Conservation (phyloP, 192 early-diverging fungal genomes). For the Rhizophagus prolifer region DNA sequence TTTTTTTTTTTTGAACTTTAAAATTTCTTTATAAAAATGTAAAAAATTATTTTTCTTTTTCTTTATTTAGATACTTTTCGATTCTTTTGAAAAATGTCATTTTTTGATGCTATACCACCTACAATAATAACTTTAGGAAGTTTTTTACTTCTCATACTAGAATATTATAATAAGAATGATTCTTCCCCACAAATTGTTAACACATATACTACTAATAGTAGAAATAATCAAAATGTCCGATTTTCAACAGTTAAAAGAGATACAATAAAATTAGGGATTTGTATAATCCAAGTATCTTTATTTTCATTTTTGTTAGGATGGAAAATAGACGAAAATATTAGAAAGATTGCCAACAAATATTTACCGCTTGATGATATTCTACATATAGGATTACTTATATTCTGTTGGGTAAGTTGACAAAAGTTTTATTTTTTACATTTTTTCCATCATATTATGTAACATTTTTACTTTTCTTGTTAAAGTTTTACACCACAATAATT, state of each 20-base stretch:
- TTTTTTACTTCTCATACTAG: not conserved
- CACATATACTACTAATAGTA: not conserved
- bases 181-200: not conserved
- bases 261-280: not conserved
- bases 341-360: too few relatives aligned
- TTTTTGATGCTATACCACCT: not conserved
- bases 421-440: not conserved
- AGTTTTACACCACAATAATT: not conserved
- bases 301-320: slow-evolving; percentile 8
- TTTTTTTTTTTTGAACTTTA: too few relatives aligned
- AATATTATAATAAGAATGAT: not conserved
- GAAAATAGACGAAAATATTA: not conserved
- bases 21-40: too few relatives aligned
- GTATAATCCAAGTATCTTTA: not conserved
- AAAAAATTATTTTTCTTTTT: too few relatives aligned
- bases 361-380: not conserved
- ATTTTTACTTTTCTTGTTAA: not conserved
- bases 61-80: too few relatives aligned
- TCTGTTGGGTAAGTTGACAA: slow-evolving; percentile 14
- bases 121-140: slow-evolving; percentile 3
- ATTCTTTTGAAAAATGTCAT: not conserved
- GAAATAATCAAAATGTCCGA: not conserved
- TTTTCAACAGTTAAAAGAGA: slow-evolving; percentile 16
- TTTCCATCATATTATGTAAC: not conserved
- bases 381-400: not conserved